These are phyloP conservation scores for Trichoderma parareesei DNA, from an alignment of 495 filamentous ascomycete species.

Conservation along the genomic window DNA sequence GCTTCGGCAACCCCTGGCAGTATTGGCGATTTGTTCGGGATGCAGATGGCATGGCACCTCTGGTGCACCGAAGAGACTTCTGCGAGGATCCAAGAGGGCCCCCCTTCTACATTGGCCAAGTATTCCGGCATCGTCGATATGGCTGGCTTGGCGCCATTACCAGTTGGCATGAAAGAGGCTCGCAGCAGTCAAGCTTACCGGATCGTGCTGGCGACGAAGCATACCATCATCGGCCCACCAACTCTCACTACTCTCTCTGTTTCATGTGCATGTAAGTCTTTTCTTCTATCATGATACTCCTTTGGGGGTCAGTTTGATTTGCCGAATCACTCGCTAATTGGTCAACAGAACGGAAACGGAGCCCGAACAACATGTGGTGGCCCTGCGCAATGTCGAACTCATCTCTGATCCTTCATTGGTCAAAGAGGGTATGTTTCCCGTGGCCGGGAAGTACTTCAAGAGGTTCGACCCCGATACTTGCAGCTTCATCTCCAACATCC, in stretches of 20 bases:
- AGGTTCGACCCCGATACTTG: slow-evolving; percentile 61
- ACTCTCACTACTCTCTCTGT: neutral
- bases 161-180: slow-evolving; percentile 62
- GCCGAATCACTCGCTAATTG: neutral
- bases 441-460: slow-evolving; percentile 86
- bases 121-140: slow-evolving; percentile 78
- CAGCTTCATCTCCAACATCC: slow-evolving; percentile 78
- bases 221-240: neutral
- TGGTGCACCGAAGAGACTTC: slow-evolving; percentile 40
- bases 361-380: slow-evolving; percentile 58
- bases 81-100: slow-evolving; percentile 35
- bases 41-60: slow-evolving; percentile 52
- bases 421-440: slow-evolving; percentile 46
- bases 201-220: neutral
- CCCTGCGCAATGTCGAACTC: slow-evolving; percentile 77
- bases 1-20: slow-evolving; percentile 25
- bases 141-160: slow-evolving; percentile 71
- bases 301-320: too few relatives aligned
- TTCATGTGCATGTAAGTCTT: slow-evolving; percentile 48
- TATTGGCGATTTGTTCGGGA: slow-evolving; percentile 51
- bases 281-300: neutral
- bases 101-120: slow-evolving; percentile 70
- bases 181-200: neutral
- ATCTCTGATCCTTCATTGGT: slow-evolving; percentile 38
- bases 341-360: slow-evolving; percentile 14